Conservation (phyloP, 2,329 filamentous ascomycete genomes). For the Penicillium vulpinum region DNA sequence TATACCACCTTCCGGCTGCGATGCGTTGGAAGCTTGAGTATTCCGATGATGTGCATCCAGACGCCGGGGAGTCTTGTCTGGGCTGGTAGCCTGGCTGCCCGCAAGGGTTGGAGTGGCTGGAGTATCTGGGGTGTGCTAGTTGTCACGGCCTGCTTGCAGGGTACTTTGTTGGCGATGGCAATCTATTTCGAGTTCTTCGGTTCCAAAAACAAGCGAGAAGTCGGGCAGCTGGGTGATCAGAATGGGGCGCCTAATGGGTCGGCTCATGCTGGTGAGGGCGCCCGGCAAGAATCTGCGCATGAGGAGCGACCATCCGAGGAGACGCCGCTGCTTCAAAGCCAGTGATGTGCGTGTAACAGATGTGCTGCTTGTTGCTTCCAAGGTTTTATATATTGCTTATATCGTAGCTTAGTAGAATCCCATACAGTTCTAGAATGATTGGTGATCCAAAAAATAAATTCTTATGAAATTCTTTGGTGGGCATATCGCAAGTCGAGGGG, state of each 20-base stretch:
- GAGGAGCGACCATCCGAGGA: constrained; percentile 33
- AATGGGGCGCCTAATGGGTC: constrained; percentile 15
- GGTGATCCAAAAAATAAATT: constrained; percentile 7
- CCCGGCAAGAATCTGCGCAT: constrained; percentile 14
- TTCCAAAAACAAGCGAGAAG: constrained; percentile 46
- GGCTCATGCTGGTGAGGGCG: constrained; percentile 7
- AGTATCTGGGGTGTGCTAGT: constrained; percentile 93
- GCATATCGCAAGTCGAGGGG: neutral
- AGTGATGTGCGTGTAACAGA: constrained; percentile 13
- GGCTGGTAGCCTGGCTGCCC: constrained; percentile 75
- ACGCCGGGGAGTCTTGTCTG: constrained; percentile 91
- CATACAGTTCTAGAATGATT: constrained; percentile 7
- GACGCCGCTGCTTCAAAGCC: constrained; percentile 36
- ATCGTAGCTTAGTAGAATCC: neutral
- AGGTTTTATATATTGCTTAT: neutral
- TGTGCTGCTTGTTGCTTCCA: neutral
- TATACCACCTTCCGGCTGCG: constrained; percentile 84
- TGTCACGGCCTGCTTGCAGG: constrained; percentile 82
- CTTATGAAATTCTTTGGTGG: neutral
- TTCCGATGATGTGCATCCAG: constrained; percentile 98
- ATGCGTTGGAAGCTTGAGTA: constrained; percentile 85
- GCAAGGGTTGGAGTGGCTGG: constrained; percentile 82
- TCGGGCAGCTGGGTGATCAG: constrained; percentile 22
- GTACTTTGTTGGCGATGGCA: constrained; percentile 74
- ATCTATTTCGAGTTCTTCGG: constrained; percentile 64